Base-by-base conservation (phyloP, 805 yeast species). In the Lachancea sp. region DNA sequence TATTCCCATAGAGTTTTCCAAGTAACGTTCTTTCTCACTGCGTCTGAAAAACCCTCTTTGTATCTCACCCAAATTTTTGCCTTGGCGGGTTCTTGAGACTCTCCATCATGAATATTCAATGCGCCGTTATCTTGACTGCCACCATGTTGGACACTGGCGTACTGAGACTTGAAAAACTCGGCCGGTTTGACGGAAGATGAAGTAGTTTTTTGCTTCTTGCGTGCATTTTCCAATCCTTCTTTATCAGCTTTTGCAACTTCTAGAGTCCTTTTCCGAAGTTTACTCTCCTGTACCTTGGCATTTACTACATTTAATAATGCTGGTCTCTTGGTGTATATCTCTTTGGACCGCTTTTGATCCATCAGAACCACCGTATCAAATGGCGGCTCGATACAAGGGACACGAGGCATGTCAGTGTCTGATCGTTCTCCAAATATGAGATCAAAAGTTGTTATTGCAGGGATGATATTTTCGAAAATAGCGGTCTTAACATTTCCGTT, bases 21-120 rank as follows among this genome's bases (percentile, higher is more conserved):
- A 17, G 81, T 77, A 19, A 89, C 78, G 44, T 82, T 85, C 56
- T 86, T 87, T 29, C 95, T 68, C 2, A 89, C 97, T 0, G 97
- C 97, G 62, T 87, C 84, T 4, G 95, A 85, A 57, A 83, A 89
- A 0, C 97, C 97, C 65, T 89, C 96, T 51, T 84, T 85, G 59
- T 82, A 88, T 58, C 84, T 87, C n/a, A 89, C 85, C 96, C 96
- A 89, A 38, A 79, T 72, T 54, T 78, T 67, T 26, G 63, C 72
- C 54, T 78, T 67, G 30, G 63, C 57, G 35, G 50, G 67, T 42
- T 54, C 64, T 41, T 44, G 48, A 44, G 48, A 56, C 51, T 42
- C 57, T 13, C 16, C 32, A 22, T n/a, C 36, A 19, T 26, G 16
- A 22, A 8, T 13, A 22, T 36, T 33, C 32, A 17, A 26, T 15